These are phyloP conservation scores for Xylaria venustula DNA, from an alignment of 495 filamentous ascomycete species.

Conservation along the genomic window DNA sequence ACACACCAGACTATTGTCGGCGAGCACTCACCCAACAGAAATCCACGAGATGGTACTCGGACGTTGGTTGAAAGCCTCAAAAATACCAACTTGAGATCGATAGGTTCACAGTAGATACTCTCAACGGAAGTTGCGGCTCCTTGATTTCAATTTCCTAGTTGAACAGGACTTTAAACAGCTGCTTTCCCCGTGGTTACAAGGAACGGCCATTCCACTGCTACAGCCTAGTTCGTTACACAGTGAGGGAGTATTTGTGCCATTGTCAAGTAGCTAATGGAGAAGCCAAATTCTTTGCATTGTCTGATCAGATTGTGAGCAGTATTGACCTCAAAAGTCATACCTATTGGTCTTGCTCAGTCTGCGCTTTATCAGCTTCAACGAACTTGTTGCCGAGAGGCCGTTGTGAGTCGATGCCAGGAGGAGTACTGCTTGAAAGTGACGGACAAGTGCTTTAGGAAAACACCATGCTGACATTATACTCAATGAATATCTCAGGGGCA, in stretches of 20 bases:
- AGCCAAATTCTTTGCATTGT: slow-evolving; percentile 20
- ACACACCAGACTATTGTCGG: not conserved
- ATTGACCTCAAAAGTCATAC: slow-evolving; percentile 23
- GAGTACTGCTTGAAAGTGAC: slow-evolving; percentile 21
- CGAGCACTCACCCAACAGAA: not conserved
- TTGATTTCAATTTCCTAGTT: slow-evolving; percentile 20
- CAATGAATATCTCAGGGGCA: not conserved
- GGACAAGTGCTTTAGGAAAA: slow-evolving; percentile 6
- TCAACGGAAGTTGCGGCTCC: slow-evolving; percentile 30
- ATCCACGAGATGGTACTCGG: not conserved
- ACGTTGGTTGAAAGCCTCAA: too few relatives aligned
- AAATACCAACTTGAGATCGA: too few relatives aligned
- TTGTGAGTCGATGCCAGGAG: slow-evolving; percentile 21
- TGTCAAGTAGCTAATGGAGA: slow-evolving; percentile 10
- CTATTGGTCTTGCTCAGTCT: slow-evolving; percentile 20
- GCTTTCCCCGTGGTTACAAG: slow-evolving; percentile 11
- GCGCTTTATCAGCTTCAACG: not conserved
- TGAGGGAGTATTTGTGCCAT: slow-evolving; percentile 36
- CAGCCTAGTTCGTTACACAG: slow-evolving; percentile 34
- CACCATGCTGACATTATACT: slow-evolving; percentile 11
- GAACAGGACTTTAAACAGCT: not conserved
- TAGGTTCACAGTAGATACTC: slow-evolving; percentile 14
- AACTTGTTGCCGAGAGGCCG: not conserved
- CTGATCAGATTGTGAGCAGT: slow-evolving; percentile 13
- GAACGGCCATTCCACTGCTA: slow-evolving; percentile 11